Evolutionary conservation across 306 rosid genomes (phyloP), one percentile per base, ranked within the genome.

Genomic region (Carpinus fangiana): DNA sequence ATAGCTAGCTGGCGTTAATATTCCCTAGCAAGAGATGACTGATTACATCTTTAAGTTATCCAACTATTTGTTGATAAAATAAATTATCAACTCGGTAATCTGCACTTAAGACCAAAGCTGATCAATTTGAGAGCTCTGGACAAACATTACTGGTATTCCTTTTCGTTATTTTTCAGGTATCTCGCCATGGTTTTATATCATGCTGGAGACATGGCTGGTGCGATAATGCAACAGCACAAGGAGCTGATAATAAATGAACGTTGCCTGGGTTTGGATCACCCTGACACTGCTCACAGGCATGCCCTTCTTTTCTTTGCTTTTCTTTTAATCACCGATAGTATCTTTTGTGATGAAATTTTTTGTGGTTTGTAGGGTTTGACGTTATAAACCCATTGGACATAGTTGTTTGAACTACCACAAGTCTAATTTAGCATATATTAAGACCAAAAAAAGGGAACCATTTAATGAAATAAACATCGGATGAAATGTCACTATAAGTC

Each of bases 171-270:
- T 89, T 87, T 84, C 94, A 96, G 99, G 94, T 91, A 96, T 85
- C 99, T 96, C 72, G 99, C 99, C 70, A 96, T 91, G 99, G 99
- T 96, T 82, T 82, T 96, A 79, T 96, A 96, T 82, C 99, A 96
- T 86, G 96, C 98, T 17, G 99, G 99, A 80, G 99, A 96, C 78
- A 91, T 91, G 99, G 96, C 97, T 50, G 99, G 97, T 54, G 99
- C 99, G 71, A 90, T 96, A 77, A 90, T 89, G 88, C 99, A 96
- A 79, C 97, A 96, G 82, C 99, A 96, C 80, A 96, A 96, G 89
- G 99, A 93, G 76, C 85, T 96, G 34, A 96, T 93, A 73, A 96
- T 96, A 75, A 96, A 96, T 74, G 99, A 96, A 84, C 99, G 97
- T 52, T 93, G 98, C 79, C 87, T 96, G 76, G 99, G 98, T 79